phyloP scores from a whole-genome alignment of 495 filamentous ascomycete species.

The Ramalina peruviana region DNA sequence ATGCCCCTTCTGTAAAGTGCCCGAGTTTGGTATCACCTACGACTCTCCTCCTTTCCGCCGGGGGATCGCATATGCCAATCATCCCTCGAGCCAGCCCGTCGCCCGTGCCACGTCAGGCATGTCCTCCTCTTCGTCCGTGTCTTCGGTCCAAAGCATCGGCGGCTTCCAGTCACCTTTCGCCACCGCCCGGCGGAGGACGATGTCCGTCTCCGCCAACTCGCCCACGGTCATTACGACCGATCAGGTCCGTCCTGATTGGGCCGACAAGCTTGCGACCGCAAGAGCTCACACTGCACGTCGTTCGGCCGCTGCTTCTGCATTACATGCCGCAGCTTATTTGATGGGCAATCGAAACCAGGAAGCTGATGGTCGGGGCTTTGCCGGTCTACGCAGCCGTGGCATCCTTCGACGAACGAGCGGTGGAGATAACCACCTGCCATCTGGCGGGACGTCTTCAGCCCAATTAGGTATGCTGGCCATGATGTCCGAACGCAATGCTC shows the following conservation, averaged over 20 bases:
- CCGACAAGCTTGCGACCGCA: constrained; percentile 73
- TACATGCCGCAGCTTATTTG: constrained; percentile 90
- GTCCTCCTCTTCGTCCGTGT: constrained; percentile 44
- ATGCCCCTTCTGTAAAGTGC: constrained; percentile 90
- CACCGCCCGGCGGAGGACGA: constrained; percentile 48
- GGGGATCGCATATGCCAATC: constrained; percentile 56
- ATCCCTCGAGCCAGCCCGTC: constrained; percentile 27
- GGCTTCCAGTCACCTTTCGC: constrained; percentile 18
- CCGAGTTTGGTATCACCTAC: constrained; percentile 91
- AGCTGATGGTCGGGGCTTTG: constrained; percentile 31
- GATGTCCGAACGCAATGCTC: constrained; percentile 33
- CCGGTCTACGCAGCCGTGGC: constrained; percentile 32
- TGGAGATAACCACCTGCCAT: constrained; percentile 14
- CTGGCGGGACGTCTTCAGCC: constrained; percentile 29
- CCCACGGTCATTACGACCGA: constrained; percentile 84
- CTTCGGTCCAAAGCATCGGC: constrained; percentile 21
- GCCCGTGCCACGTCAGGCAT: constrained; percentile 50
- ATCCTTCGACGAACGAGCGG: constrained; percentile 29
- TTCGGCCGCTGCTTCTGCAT: constrained; percentile 82
- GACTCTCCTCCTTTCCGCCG: constrained; percentile 76
- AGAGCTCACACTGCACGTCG: constrained; percentile 70
- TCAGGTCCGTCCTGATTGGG: constrained; percentile 84
- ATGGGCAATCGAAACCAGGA: constrained; percentile 51
- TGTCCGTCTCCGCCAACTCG: constrained; percentile 68
- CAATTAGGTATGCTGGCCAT: constrained; percentile 37